Conservation (phyloP, 805 yeast genomes). For the Metschnikowia cubensis region DNA sequence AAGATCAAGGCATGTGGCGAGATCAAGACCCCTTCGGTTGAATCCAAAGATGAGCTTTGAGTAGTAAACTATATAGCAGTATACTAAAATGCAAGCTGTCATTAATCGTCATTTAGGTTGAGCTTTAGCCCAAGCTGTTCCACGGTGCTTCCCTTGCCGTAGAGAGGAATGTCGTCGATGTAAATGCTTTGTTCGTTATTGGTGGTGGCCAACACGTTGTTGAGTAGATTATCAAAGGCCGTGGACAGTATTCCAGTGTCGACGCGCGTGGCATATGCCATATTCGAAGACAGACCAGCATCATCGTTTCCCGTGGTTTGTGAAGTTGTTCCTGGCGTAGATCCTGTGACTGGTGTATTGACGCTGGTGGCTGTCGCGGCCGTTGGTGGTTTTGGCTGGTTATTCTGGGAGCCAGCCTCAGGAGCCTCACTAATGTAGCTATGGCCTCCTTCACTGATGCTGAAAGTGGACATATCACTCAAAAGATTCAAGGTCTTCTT, state of each 20-base stretch:
- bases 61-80: not conserved
- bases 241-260: conserved; percentile 25
- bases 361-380: conserved; percentile 8
- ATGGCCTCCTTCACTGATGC: conserved; percentile 35
- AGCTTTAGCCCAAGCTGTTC: conserved; percentile 32
- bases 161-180: conserved; percentile 37
- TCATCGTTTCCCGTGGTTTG: conserved; percentile 13
- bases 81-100: not conserved
- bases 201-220: conserved; percentile 19
- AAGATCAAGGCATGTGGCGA: conserved; percentile 72
- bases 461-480: conserved; percentile 30
- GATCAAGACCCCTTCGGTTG: conserved; percentile 32
- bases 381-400: not conserved
- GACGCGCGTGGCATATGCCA: conserved; percentile 7
- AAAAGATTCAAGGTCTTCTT: conserved; percentile 32
- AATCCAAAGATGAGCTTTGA: conserved; percentile 30
- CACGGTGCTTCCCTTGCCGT: conserved; percentile 38
- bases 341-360: conserved; percentile 14
- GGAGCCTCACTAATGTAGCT: conserved; percentile 18
- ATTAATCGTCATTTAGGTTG: conserved; percentile 20
- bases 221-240: conserved; percentile 32
- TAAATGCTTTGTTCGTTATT: conserved; percentile 23
- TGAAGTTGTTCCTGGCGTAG: conserved; percentile 18
- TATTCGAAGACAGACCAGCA: conserved; percentile 8
- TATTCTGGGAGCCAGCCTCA: conserved; percentile 1